Evolutionary conservation across 768 basidiomycete genomes (phyloP).

Genomic region (Boletus subcaerulescens): DNA sequence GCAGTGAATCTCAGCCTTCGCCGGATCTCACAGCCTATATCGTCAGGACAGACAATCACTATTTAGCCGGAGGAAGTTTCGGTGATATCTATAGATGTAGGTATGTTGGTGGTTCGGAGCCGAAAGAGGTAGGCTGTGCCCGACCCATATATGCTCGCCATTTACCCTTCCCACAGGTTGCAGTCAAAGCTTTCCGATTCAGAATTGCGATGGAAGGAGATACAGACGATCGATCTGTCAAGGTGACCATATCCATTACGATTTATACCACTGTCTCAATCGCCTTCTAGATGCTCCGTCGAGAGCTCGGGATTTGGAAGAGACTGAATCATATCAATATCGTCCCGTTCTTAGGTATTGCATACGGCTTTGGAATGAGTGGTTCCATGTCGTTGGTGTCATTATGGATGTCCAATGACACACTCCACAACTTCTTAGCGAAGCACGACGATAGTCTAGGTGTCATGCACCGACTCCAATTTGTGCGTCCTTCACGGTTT

Average conservation of each 20-base stretch:
- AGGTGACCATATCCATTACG: neutral
- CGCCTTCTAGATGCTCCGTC: conserved; percentile 16
- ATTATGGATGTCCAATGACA: conserved; percentile 30
- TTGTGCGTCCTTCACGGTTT: conserved; percentile 12
- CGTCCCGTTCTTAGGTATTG: conserved; percentile 20
- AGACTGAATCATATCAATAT: conserved; percentile 24
- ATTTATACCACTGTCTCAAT: neutral
- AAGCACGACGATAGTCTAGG: conserved; percentile 2
- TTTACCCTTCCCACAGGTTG: conserved; percentile 12
- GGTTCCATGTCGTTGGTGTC: conserved; percentile 28
- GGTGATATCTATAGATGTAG: conserved; percentile 4
- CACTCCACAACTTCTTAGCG: conserved; percentile 14
- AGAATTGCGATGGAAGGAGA: neutral
- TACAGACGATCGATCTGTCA: neutral
- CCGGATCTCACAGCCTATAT: conserved; percentile 1
- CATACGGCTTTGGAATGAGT: conserved; percentile 21
- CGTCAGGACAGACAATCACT: neutral
- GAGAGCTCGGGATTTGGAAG: conserved; percentile 32
- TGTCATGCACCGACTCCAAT: conserved; percentile 1
- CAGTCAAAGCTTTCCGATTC: conserved; percentile 23
- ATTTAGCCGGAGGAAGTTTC: neutral
- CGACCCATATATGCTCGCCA: too few species aligned
- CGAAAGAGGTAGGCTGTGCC: neutral
- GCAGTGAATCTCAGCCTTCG: neutral
- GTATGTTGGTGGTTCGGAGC: neutral